Percentiles rank a stretch among this genome's conserved stretches.
Evolutionary conservation across 73 alveolate species (phyloP).

Genomic region (Diophrys appendiculata): DNA sequence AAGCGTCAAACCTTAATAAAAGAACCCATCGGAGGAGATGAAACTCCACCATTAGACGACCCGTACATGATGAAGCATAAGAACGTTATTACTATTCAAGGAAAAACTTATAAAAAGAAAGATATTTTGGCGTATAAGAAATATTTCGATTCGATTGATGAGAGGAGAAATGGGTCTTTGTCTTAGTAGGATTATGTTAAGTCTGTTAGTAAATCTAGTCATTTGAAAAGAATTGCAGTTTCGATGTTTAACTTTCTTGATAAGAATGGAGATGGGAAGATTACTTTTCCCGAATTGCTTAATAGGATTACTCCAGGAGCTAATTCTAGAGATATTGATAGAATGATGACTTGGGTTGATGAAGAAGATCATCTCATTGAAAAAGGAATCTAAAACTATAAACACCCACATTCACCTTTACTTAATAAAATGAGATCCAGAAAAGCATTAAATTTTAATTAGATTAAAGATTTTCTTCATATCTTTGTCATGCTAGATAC

Average conservation of each 20-base stretch:
- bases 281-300: constrained; percentile 44
- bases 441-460: constrained; percentile 34
- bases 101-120: constrained; percentile 39
- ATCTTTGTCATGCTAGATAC: constrained; percentile 39
- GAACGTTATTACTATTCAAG: constrained; percentile 56
- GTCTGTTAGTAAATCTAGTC: constrained; percentile 43
- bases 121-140: constrained; percentile 45
- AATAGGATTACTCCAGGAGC: constrained; percentile 60
- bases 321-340: constrained; percentile 36
- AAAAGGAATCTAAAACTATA: constrained; percentile 2
- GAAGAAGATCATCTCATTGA: constrained; percentile 49
- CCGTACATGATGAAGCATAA: neutral
- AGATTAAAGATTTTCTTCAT: constrained; percentile 48
- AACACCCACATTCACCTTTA: no score
- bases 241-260: constrained; percentile 52
- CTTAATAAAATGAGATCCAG: no score
- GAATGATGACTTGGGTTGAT: constrained; percentile 56
- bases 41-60: constrained; percentile 8
- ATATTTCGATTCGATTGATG: constrained; percentile 55
- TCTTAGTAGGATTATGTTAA: constrained; percentile 52
- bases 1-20: neutral
- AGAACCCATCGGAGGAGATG: neutral
- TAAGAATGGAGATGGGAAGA: constrained; percentile 35
- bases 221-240: constrained; percentile 59
- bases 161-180: constrained; percentile 41